Percentiles rank a stretch among this genome's conserved stretches.
Evolutionary conservation across 371 early-diverging fungal species (phyloP).

Genomic region (Mortierella sp.): DNA sequence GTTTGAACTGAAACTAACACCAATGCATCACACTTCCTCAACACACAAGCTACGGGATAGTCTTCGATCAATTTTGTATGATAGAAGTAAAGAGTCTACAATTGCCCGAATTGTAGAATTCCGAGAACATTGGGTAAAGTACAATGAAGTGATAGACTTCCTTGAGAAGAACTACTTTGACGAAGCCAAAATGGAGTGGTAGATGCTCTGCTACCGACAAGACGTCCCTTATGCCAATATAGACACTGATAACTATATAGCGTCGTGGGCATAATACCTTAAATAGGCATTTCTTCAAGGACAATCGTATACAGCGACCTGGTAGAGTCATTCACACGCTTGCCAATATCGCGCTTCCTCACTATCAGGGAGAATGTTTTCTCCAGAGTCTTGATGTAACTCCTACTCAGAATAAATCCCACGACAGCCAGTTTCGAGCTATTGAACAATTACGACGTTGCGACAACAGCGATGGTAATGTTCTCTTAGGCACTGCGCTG

Average conservation of each 20-base stretch:
- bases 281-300: background rate
- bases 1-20: background rate
- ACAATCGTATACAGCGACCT: background rate
- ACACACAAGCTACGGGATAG: background rate
- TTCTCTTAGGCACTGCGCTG: background rate
- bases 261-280: background rate
- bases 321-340: background rate
- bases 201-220: slow-evolving; percentile 5
- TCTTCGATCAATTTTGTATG: background rate
- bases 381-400: too few relatives aligned
- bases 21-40: background rate
- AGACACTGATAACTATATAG: background rate
- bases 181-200: background rate
- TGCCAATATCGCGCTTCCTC: background rate
- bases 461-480: background rate
- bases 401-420: too few relatives aligned
- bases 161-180: slow-evolving; percentile 2
- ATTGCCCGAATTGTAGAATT: background rate
- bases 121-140: background rate
- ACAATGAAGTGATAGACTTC: background rate
- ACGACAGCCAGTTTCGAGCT: background rate
- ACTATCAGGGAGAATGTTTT: background rate
- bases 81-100: background rate
- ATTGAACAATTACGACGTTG: background rate
- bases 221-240: background rate